These are phyloP conservation scores for Tetrahymena malaccensis DNA, from an alignment of 73 alveolate genomes.

Conservation along the genomic window DNA sequence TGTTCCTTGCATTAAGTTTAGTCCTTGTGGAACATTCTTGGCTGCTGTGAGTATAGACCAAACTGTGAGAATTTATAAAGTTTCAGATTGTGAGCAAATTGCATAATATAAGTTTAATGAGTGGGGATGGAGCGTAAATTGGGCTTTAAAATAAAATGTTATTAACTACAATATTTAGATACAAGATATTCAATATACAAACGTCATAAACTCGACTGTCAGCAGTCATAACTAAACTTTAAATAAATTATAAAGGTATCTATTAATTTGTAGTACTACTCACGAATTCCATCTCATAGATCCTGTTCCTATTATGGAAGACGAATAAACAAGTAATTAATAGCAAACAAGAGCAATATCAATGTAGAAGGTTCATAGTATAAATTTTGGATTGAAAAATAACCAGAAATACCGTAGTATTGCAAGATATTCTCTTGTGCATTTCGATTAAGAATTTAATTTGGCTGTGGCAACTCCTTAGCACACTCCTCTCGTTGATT, in stretches of 20 bases:
- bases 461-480: not conserved
- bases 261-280: not conserved
- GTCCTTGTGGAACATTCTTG: slow-evolving; percentile 55
- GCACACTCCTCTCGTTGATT: not conserved
- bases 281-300: not conserved
- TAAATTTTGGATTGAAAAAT: not conserved
- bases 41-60: slow-evolving; percentile 47
- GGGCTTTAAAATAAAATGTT: not conserved
- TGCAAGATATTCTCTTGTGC: not conserved
- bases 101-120: not conserved
- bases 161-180: not conserved
- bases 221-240: not conserved
- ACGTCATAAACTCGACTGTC: not conserved
- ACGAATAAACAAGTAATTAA: not conserved
- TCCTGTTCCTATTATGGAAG: not conserved
- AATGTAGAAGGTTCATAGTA: not conserved
- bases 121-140: not conserved
- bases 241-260: not conserved
- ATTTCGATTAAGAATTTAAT: not conserved
- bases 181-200: not conserved
- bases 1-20: slow-evolving; percentile 44
- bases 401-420: not conserved
- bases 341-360: not conserved
- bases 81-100: not conserved
- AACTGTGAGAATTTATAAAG: slow-evolving; percentile 17